Conservation (phyloP, 2,329 filamentous ascomycete genomes). For the Pseudogymnoascus sp. region DNA sequence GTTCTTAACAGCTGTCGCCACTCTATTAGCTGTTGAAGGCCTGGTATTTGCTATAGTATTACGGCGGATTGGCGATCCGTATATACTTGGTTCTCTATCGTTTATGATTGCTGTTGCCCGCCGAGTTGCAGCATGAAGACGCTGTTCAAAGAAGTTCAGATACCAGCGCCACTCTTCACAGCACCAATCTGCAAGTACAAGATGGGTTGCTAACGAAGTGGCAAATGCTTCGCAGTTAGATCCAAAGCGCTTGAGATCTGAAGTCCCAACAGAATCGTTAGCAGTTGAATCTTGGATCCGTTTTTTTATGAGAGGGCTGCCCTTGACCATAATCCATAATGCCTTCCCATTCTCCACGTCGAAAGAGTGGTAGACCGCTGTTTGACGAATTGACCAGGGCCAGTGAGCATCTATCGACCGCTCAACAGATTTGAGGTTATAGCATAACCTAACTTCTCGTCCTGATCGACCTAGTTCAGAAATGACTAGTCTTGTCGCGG, state of each 20-base stretch:
- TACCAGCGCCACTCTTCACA: slow-evolving; percentile 37
- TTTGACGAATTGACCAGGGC: slow-evolving; percentile 32
- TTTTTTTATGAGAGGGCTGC: slow-evolving; percentile 26
- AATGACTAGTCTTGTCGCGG: slow-evolving; percentile 15
- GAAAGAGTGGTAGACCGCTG: slow-evolving; percentile 32
- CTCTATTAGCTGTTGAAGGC: no score
- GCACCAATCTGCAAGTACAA: slow-evolving; percentile 30
- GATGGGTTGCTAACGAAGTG: slow-evolving; percentile 26
- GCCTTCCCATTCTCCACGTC: slow-evolving; percentile 28
- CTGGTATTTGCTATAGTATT: no score
- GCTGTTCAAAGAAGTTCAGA: slow-evolving; percentile 30
- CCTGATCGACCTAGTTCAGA: slow-evolving; percentile 30
- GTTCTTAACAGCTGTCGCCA: no score
- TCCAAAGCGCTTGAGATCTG: slow-evolving; percentile 9
- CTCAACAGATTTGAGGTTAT: slow-evolving; percentile 33
- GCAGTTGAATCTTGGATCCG: slow-evolving; percentile 21
- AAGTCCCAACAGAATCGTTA: not conserved
- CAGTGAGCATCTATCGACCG: slow-evolving; percentile 14
- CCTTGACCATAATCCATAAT: slow-evolving; percentile 34
- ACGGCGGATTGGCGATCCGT: no score
- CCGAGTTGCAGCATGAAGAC: slow-evolving; percentile 18
- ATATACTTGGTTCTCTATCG: no score
- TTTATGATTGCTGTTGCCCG: not conserved
- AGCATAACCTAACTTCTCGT: slow-evolving; percentile 30
- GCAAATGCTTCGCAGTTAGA: slow-evolving; percentile 15